Conservation (phyloP, 768 basidiomycete genomes). For the Ramaria sp. region DNA sequence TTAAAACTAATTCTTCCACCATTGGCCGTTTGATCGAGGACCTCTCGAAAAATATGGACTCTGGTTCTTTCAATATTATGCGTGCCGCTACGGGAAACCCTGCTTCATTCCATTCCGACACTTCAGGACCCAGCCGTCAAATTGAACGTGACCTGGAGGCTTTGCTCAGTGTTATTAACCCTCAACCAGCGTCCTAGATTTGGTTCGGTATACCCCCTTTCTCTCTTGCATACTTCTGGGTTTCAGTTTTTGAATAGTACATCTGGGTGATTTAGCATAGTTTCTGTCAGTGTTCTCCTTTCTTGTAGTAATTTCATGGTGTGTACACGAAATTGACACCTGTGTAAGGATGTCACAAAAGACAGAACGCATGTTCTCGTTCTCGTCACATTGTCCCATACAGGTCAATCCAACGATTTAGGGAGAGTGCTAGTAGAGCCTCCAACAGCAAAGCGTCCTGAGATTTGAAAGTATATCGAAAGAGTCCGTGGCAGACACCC, state of each 20-base stretch:
- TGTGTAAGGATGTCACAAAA: not conserved
- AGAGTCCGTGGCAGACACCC: conserved; percentile 5
- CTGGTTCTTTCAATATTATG: conserved; percentile 73
- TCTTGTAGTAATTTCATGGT: conserved; percentile 15
- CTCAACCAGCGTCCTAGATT: not conserved
- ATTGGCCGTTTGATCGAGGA: conserved; percentile 78
- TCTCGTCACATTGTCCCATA: conserved; percentile 26
- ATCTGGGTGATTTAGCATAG: no score
- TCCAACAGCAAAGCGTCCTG: conserved; percentile 52
- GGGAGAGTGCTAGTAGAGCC: conserved; percentile 50
- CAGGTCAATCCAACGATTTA: conserved; percentile 69
- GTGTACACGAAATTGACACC: not conserved
- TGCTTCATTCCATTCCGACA: conserved; percentile 43
- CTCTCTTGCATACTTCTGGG: not conserved
- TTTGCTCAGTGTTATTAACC: conserved; percentile 3
- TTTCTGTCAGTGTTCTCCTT: conserved; percentile 4
- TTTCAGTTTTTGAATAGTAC: no score
- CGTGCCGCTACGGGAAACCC: conserved; percentile 42
- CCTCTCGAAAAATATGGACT: conserved; percentile 71
- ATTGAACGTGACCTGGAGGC: conserved; percentile 8
- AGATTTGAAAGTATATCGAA: conserved; percentile 41
- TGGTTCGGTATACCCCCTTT: not conserved
- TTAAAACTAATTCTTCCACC: conserved; percentile 64
- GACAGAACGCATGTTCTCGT: conserved; percentile 10
- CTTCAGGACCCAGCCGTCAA: not conserved